Percentiles rank a stretch among this genome's conserved stretches.
phyloP scores from a whole-genome alignment of 169 alveolate genomes.

The Theileria equi region DNA sequence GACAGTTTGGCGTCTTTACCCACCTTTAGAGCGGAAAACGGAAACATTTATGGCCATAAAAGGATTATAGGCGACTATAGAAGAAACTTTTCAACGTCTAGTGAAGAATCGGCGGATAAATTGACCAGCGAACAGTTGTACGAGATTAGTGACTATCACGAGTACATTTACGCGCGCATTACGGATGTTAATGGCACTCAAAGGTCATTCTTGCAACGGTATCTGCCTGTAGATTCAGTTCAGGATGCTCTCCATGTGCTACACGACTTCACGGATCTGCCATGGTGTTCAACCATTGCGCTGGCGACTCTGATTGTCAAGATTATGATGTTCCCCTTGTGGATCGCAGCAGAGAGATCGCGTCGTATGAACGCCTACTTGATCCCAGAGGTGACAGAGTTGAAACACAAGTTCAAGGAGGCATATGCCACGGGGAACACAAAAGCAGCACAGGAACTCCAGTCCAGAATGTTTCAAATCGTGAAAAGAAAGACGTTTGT shows the following conservation, averaged over 20 bases:
- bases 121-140: slow-evolving; percentile 1
- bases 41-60: no score
- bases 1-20: no score
- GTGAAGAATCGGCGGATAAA: background rate
- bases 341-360: slow-evolving; percentile 69
- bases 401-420: slow-evolving; percentile 53
- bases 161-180: slow-evolving; percentile 11
- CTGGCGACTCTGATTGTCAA: slow-evolving; percentile 53
- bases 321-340: slow-evolving; percentile 62
- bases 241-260: slow-evolving; percentile 19
- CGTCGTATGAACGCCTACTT: slow-evolving; percentile 67
- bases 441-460: slow-evolving; percentile 62
- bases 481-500: slow-evolving; percentile 61
- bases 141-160: slow-evolving; percentile 14
- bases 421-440: slow-evolving; percentile 48
- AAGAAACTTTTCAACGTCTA: no score
- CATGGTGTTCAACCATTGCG: slow-evolving; percentile 52
- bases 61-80: no score
- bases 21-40: no score
- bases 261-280: slow-evolving; percentile 37
- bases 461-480: slow-evolving; percentile 49
- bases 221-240: slow-evolving; percentile 54
- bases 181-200: slow-evolving; percentile 38
- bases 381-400: slow-evolving; percentile 61
- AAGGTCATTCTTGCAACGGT: slow-evolving; percentile 27